Evolutionary conservation across 2,329 filamentous ascomycete genomes (phyloP), one percentile per base, ranked within the genome.

Genomic region (Graphilbum sp.): DNA sequence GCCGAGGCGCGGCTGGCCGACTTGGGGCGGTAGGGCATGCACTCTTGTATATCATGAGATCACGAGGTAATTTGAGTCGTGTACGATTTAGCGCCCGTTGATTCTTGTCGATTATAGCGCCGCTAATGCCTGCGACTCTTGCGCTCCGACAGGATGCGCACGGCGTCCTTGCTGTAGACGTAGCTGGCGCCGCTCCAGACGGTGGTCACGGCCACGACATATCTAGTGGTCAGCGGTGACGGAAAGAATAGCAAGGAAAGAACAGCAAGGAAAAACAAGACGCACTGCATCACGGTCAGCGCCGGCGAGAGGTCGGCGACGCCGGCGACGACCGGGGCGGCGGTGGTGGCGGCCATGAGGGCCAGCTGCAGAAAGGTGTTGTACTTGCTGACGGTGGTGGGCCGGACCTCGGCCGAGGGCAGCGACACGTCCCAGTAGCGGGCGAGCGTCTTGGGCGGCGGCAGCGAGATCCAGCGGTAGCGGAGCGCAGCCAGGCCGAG

Each of bases 341-440:
- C 75, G 35, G 88, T 85, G 2, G 86, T 87, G 11, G 79, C 70
- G 16, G 87, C 88, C 50, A 98, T 81, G 12, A 98, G 69, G 5
- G 78, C 75, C 17, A 98, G 64, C 56, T 98, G 90, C 48, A 96
- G 61, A 32, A 92, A 86, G 0, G 90, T 98, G 59, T 98, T 98
- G 58, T 86, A 78, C 63, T 92, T 92, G 59, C 79, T 86, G 44
- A 92, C 83, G 2, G 70, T 79, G 0, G 84, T 90, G 1, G 84
- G 84, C 43, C 75, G 79, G 6, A 92, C 84, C 58, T 90, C 83
- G 3, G 84, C 84, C 30, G 77, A 83, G 2, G 84, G 90, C 13
- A 98, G 69, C 3, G 82, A 88, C 54, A 98, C 96, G 59, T 98
- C 90, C 90, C 90, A 98, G 59, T 96, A 98, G 16, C 90, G 68